These are phyloP conservation scores for Soucietia sequanensis DNA, from an alignment of 805 yeast species.

Conservation along the genomic window DNA sequence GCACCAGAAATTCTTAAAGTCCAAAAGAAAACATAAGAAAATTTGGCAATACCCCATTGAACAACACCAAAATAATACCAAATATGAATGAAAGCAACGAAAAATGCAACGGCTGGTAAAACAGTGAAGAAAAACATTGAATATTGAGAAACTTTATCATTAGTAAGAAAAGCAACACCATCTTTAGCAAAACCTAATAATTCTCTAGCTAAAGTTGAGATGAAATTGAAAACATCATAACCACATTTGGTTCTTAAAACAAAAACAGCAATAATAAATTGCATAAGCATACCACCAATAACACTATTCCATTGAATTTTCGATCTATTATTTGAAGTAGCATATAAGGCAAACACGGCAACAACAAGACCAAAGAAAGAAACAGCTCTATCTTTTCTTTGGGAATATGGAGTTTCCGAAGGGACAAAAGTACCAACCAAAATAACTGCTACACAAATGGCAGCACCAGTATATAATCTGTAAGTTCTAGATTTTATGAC, in stretches of 20 bases:
- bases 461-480: conserved; percentile 44
- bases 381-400: conserved; percentile 51
- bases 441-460: conserved; percentile 45
- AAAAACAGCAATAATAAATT: conserved; percentile 57
- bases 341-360: conserved; percentile 42
- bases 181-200: conserved; percentile 55
- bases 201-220: conserved; percentile 55
- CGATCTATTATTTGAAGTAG: conserved; percentile 45
- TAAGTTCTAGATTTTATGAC: conserved; percentile 40
- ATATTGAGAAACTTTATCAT: conserved; percentile 33
- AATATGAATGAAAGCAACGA: conserved; percentile 60
- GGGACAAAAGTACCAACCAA: conserved; percentile 56
- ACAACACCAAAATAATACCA: conserved; percentile 58
- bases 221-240: conserved; percentile 60
- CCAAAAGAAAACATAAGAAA: conserved; percentile 60
- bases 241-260: conserved; percentile 61
- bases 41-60: conserved; percentile 60
- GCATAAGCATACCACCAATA: conserved; percentile 58
- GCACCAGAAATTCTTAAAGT: conserved; percentile 59
- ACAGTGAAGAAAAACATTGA: conserved; percentile 57
- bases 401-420: conserved; percentile 44
- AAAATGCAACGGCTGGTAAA: conserved; percentile 62
- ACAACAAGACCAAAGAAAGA: conserved; percentile 56
- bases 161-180: conserved; percentile 61
- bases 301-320: conserved; percentile 59